phyloP scores from a whole-genome alignment of 2,329 filamentous ascomycete genomes.

The Neofusicoccum umdonicola region DNA sequence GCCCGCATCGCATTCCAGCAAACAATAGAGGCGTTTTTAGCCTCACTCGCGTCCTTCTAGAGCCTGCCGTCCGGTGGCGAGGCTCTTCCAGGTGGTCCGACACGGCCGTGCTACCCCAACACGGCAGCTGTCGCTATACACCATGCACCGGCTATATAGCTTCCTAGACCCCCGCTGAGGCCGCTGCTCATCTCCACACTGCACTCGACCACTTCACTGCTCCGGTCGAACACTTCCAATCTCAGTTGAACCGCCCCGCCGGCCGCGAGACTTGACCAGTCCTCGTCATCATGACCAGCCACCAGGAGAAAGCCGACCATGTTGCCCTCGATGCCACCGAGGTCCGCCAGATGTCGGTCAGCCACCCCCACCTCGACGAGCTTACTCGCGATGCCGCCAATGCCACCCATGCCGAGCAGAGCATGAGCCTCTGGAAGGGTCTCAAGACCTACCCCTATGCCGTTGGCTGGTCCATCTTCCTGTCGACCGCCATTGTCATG shows the following conservation, averaged over 20 bases:
- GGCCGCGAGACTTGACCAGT: not conserved
- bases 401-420: not conserved
- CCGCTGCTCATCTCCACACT: not conserved
- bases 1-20: not conserved
- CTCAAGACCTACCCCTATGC: constrained; percentile 70
- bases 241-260: not conserved
- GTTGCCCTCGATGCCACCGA: not conserved
- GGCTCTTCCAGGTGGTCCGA: not conserved
- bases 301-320: not conserved
- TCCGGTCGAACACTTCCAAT: not conserved
- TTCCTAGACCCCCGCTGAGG: not conserved
- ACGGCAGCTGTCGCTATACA: not conserved
- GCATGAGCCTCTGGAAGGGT: constrained; percentile 1
- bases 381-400: not conserved
- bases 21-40: not conserved
- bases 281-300: not conserved
- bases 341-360: not conserved
- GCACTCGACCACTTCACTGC: not conserved
- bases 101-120: not conserved
- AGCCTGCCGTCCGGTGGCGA: not conserved
- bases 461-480: constrained; percentile 76
- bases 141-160: constrained; percentile 1
- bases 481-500: constrained; percentile 87
- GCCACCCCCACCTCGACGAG: not conserved
- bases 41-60: not conserved